Conservation (phyloP, 2,329 filamentous ascomycete genomes). For the Cercospora beticola region DNA sequence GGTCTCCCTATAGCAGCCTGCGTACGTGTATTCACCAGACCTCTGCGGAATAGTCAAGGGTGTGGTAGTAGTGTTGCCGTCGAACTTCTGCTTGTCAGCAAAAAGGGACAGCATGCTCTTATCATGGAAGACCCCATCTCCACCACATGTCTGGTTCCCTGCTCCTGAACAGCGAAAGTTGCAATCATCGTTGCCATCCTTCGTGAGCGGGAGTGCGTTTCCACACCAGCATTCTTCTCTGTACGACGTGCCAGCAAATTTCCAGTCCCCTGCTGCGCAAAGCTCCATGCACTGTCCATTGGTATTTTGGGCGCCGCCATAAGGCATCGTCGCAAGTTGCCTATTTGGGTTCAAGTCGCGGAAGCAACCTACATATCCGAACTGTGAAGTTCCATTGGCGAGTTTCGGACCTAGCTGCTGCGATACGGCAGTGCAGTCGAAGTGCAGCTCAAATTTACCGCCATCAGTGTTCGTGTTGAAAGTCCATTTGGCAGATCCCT, state of each 20-base stretch:
- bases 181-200: slow-evolving; percentile 20
- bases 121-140: not conserved
- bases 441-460: slow-evolving; percentile 36
- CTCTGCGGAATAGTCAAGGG: slow-evolving; percentile 28
- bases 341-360: slow-evolving; percentile 30
- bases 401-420: slow-evolving; percentile 10
- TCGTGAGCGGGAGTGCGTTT: slow-evolving; percentile 14
- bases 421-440: slow-evolving; percentile 5
- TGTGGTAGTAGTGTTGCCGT: slow-evolving; percentile 28
- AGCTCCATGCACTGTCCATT: slow-evolving; percentile 36
- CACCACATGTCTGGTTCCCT: slow-evolving; percentile 34
- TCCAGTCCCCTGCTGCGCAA: slow-evolving; percentile 35
- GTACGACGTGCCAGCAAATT: slow-evolving; percentile 42
- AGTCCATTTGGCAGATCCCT: slow-evolving; percentile 7
- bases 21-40: slow-evolving; percentile 28
- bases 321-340: slow-evolving; percentile 31
- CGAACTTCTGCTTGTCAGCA: slow-evolving; percentile 31
- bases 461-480: slow-evolving; percentile 36
- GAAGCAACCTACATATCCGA: slow-evolving; percentile 36
- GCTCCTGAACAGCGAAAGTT: slow-evolving; percentile 30
- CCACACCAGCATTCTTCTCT: slow-evolving; percentile 28
- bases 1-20: slow-evolving; percentile 23
- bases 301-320: slow-evolving; percentile 34
- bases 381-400: slow-evolving; percentile 10
- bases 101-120: slow-evolving; percentile 13